These are phyloP conservation scores for Mycena vulgaris DNA, from an alignment of 768 basidiomycete species.

Conservation along the genomic window DNA sequence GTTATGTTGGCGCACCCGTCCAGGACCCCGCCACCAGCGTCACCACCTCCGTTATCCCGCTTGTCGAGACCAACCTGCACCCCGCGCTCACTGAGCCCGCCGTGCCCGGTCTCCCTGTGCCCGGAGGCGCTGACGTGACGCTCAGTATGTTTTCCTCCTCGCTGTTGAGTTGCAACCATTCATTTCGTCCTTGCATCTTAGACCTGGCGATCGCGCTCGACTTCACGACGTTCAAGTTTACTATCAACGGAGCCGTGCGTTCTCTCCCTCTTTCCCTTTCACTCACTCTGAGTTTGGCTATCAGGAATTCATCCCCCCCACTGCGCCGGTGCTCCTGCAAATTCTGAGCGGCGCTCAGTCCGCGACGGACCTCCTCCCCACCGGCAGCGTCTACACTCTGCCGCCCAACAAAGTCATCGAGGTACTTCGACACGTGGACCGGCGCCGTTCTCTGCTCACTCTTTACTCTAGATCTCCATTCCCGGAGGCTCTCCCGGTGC, in stretches of 20 bases:
- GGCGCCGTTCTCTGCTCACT: too few species aligned
- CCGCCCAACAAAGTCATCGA: slow-evolving; percentile 59
- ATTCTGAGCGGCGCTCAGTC: slow-evolving; percentile 57
- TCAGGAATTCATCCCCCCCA: slow-evolving; percentile 46
- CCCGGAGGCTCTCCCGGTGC: slow-evolving; percentile 43
- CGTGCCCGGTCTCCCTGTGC: slow-evolving; percentile 43
- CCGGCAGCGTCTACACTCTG: slow-evolving; percentile 54
- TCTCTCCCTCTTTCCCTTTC: too few species aligned
- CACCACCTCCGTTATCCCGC: slow-evolving; percentile 34
- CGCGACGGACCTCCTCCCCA: slow-evolving; percentile 49
- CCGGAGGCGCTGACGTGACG: slow-evolving; percentile 46
- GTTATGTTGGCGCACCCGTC: slow-evolving; percentile 53
- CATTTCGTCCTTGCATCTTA: background rate
- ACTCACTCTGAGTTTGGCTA: too few species aligned
- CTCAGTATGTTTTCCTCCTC: slow-evolving; percentile 16
- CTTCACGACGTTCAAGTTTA: slow-evolving; percentile 42
- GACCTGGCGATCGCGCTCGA: slow-evolving; percentile 40
- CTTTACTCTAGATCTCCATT: slow-evolving; percentile 44
- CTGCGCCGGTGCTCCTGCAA: slow-evolving; percentile 61
- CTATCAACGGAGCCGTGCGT: slow-evolving; percentile 49
- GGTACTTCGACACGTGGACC: background rate
- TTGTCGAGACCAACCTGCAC: slow-evolving; percentile 48
- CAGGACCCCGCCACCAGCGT: slow-evolving; percentile 46
- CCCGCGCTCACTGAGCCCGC: slow-evolving; percentile 26
- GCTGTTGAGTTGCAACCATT: background rate